Conservation (phyloP, 202 grass and related monocot species). For the Panicum hallii region DNA sequence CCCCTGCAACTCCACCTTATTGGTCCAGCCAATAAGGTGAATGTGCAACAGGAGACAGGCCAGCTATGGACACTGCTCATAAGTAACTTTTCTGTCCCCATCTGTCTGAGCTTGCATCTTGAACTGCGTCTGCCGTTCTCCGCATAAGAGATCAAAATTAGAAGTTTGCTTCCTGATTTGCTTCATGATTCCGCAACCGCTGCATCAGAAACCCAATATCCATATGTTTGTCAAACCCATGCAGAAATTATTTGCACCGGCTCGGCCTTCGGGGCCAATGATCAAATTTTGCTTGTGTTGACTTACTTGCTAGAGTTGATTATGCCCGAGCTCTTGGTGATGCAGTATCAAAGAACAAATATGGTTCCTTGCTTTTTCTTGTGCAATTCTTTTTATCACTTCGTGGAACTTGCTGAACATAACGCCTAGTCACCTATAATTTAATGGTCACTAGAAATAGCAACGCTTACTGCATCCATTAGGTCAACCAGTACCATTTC, state of each 20-base stretch:
- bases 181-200: constrained; percentile 40
- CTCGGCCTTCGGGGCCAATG: constrained; percentile 25
- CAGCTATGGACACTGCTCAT: constrained; percentile 5
- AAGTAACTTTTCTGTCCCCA: constrained; percentile 28
- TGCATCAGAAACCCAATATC: constrained; percentile 31
- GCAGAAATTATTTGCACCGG: neutral
- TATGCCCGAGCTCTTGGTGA: constrained; percentile 22
- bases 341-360: constrained; percentile 42
- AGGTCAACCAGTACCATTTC: constrained; percentile 28
- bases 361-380: neutral
- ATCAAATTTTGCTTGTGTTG: constrained; percentile 43
- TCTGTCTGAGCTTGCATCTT: constrained; percentile 34
- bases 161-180: constrained; percentile 41
- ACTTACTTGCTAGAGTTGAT: constrained; percentile 40
- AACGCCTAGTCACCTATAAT: neutral
- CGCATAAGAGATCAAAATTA: constrained; percentile 45
- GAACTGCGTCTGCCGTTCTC: constrained; percentile 29
- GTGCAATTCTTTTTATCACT: neutral
- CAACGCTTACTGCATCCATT: neutral
- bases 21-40: constrained; percentile 23
- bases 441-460: neutral
- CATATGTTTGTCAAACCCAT: constrained; percentile 18
- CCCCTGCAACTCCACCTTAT: constrained; percentile 37
- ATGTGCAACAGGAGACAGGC: constrained; percentile 20
- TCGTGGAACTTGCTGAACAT: constrained; percentile 15